A percentile compares a stretch with the other conserved stretches of the same genome.
Conservation (phyloP, 495 filamentous ascomycete genomes). For the Tuber calosporum region DNA sequence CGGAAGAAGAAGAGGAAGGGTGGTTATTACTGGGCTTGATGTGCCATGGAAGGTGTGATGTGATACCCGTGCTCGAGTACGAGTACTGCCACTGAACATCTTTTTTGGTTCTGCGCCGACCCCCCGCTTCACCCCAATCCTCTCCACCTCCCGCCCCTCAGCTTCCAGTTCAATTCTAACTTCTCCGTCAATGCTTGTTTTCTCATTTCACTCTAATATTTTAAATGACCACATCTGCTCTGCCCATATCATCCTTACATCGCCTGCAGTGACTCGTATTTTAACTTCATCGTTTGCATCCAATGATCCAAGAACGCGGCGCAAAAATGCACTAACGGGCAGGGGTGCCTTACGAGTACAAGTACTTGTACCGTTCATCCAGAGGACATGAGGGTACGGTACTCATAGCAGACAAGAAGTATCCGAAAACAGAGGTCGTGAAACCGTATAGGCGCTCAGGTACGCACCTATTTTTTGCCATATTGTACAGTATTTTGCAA, state of each 20-base stretch:
- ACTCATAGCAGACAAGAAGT: neutral
- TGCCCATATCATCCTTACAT: neutral
- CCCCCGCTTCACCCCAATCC: neutral
- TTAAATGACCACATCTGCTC: conserved; percentile 2
- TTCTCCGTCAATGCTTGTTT: neutral
- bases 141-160: neutral
- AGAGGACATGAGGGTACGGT: neutral
- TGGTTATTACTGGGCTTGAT: neutral
- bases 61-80: no score
- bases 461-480: neutral
- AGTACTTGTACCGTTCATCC: neutral
- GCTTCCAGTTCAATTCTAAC: neutral
- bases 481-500: neutral
- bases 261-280: neutral
- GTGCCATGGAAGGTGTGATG: neutral
- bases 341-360: neutral
- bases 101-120: neutral
- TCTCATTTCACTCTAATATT: neutral
- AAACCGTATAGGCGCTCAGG: neutral
- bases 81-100: neutral
- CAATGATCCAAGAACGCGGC: neutral
- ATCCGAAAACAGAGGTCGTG: neutral
- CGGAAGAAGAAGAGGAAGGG: neutral
- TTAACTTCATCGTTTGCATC: neutral
- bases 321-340: neutral